Evolutionary conservation across 441 rosid species (phyloP), one percentile per base, ranked within the genome.

Genomic region (Populus tomentosa): DNA sequence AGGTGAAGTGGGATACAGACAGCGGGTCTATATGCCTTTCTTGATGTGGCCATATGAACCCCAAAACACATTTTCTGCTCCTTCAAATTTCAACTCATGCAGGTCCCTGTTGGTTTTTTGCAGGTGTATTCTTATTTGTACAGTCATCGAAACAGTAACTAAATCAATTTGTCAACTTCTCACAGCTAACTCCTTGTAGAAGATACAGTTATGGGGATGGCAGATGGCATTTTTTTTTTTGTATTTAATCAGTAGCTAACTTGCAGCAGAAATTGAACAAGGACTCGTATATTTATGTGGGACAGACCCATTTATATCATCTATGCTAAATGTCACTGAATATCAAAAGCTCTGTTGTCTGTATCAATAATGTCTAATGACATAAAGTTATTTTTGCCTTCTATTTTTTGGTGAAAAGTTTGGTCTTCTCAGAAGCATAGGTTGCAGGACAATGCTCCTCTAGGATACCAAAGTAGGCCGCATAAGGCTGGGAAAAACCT

Each of bases 401-500:
- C 30, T 28, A 28, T 28, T 28, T 28, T 2, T 28, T 28, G 30
- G 30, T 28, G 30, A 28, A 28, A 28, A 28, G 30, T 28, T 28
- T 28, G 30, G 4, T 28, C 30, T 28, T 28, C 30, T 28, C 30
- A 28, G 30, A 28, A 28, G 30, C 30, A 28, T 28, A 28, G 30
- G 30, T 67, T 72, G 77, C 75, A 53, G 80, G 77, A 76, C 69
- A 80, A 32, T 79, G 76, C 73, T 81, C 86, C 78, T 82, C 74
- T 16, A 75, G 46, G 76, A 86, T 62, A 16, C 86, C 87, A 74
- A 82, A 82, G 28, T 82, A 77, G 68, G 84, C 84, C 32, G 84
- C 89, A 80, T 81, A 72, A 3, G 86, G 87, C 82, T 78, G 85
- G 75, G 77, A 84, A 67, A 82, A 67, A 50, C 77, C 86, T 67